Percentiles rank a stretch among this genome's conserved stretches.
Conservation (phyloP, 2,329 filamentous ascomycete species). For the Alternaria sp. region DNA sequence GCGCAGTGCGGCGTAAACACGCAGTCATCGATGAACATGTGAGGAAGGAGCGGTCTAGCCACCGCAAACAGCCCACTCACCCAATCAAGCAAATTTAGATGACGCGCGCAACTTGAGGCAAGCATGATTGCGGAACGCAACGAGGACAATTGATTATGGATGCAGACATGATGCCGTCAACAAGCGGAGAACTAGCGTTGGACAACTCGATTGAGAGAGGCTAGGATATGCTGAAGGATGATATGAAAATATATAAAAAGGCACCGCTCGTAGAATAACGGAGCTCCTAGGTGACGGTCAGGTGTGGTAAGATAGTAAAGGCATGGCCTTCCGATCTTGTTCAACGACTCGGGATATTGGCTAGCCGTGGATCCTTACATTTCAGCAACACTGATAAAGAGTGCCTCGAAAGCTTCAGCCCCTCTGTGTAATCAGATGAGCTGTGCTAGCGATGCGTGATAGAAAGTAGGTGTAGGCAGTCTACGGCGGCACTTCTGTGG, state of each 20-base stretch:
- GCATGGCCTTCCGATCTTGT: neutral
- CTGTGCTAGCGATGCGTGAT: neutral
- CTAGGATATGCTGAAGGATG: neutral
- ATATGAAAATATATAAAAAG: neutral
- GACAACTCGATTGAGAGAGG: neutral
- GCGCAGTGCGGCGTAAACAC: slow-evolving; percentile 7
- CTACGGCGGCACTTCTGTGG: neutral
- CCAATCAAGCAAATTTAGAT: neutral
- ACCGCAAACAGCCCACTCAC: slow-evolving; percentile 10
- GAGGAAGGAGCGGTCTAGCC: slow-evolving; percentile 14
- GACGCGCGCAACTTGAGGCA: neutral
- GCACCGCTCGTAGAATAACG: neutral
- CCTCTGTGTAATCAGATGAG: neutral
- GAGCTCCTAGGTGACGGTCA: neutral
- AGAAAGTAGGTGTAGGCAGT: neutral
- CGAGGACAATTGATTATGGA: neutral
- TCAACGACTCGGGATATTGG: neutral
- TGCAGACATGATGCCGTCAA: neutral
- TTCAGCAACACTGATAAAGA: too few relatives aligned
- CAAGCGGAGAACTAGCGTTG: neutral
- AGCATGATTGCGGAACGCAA: neutral
- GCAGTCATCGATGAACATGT: neutral
- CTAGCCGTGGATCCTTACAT: too few relatives aligned
- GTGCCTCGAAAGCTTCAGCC: too few relatives aligned
- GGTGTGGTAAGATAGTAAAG: neutral